Evolutionary conservation across 257 asterid genomes (phyloP).

Genomic region (Echium plantagineum): DNA sequence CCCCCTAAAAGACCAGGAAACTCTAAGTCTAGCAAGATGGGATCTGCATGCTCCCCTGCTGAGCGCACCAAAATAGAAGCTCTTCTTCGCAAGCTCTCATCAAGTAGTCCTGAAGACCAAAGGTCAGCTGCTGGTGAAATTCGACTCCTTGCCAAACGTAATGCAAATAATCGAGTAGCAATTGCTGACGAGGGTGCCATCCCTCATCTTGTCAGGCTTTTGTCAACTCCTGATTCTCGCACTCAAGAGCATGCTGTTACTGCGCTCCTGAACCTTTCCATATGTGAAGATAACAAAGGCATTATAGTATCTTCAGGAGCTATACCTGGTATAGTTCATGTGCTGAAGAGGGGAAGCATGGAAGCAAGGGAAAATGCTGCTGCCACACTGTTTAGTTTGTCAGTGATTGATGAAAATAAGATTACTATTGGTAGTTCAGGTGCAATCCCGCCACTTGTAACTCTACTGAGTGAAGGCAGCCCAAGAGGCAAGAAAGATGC

Average conservation of each 20-base stretch:
- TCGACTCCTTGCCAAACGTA: background rate
- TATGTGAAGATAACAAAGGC: conserved; percentile 14
- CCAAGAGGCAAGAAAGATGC: conserved; percentile 20
- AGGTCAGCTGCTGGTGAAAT: background rate
- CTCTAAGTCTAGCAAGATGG: conserved; percentile 28
- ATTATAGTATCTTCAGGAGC: conserved; percentile 8
- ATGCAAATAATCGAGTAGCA: conserved; percentile 1
- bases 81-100: background rate
- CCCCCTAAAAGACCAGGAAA: conserved; percentile 74
- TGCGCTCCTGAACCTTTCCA: conserved; percentile 9
- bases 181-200: background rate
- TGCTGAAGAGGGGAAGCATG: conserved; percentile 12
- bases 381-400: conserved; percentile 16
- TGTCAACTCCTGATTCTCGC: conserved; percentile 2
- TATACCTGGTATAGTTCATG: conserved; percentile 15
- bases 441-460: conserved; percentile 14
- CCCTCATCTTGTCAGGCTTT: background rate
- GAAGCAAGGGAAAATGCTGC: conserved; percentile 20
- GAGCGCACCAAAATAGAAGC: conserved; percentile 30
- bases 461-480: conserved; percentile 14
- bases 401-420: conserved; percentile 17
- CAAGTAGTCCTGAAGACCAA: background rate
- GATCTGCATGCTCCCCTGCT: conserved; percentile 54
- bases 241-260: background rate
- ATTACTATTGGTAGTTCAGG: conserved; percentile 12